phyloP scores from a whole-genome alignment of 129 eudicot species.

The Artemisia tridentata region DNA sequence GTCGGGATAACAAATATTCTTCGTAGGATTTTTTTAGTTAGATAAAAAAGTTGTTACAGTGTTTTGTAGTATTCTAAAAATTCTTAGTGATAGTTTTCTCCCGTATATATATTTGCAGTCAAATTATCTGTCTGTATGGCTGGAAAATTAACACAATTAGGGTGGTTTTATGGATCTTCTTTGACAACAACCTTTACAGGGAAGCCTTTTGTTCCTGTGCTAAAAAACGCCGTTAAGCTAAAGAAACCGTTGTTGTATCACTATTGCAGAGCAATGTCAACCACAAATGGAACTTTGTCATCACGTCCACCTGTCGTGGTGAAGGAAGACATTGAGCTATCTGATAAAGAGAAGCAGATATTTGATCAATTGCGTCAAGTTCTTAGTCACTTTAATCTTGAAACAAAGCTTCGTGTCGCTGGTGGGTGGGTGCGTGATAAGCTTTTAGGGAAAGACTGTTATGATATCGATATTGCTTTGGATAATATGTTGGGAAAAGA shows the following conservation, averaged over 20 bases:
- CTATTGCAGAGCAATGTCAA: conserved; percentile 28
- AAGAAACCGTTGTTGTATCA: conserved; percentile 10
- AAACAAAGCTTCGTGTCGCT: conserved; percentile 90
- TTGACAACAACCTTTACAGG: conserved; percentile 30
- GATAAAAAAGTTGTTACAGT: background rate
- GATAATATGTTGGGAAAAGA: conserved; percentile 91
- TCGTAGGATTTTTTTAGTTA: too few species aligned
- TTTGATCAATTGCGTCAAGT: conserved; percentile 69
- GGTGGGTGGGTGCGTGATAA: conserved; percentile 99
- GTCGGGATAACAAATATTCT: too few species aligned
- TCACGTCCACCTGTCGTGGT: conserved; percentile 13
- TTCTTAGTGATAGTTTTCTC: conserved; percentile 28
- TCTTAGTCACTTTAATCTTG: conserved; percentile 51
- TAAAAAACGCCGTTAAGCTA: conserved; percentile 14
- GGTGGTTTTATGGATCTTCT: conserved; percentile 38
- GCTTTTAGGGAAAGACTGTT: conserved; percentile 94
- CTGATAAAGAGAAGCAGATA: conserved; percentile 64
- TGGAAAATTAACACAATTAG: conserved; percentile 34
- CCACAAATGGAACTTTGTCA: conserved; percentile 14
- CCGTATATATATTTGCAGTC: conserved; percentile 33
- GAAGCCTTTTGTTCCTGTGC: conserved; percentile 14
- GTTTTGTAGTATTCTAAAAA: background rate
- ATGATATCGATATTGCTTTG: conserved; percentile 91
- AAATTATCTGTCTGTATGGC: conserved; percentile 30
- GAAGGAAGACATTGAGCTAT: conserved; percentile 55